Base-by-base conservation (phyloP, 1,284 basidiomycete species). In the Dichomitus squalens region DNA sequence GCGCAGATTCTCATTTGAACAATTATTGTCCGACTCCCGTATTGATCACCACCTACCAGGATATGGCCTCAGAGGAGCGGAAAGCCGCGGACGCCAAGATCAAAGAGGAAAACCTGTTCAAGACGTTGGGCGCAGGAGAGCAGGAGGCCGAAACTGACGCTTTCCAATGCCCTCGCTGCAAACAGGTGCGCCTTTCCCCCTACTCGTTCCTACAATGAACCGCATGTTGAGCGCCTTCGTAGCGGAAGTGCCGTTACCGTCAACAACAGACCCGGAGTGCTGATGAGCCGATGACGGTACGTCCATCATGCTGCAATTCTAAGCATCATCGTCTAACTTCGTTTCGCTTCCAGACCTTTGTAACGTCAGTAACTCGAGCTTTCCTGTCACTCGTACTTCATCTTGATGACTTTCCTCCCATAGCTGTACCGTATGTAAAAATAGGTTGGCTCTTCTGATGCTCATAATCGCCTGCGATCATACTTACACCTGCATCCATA, bases 121-220 rank as follows among this genome's bases (percentile, higher is more conserved):
- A 95, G 52, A 90, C 96, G 1, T 86, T 97, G 16, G 93, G 91
- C 3, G 96, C 96, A 0, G 93, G 84, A 14, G 92, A 96, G 63
- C 89, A 87, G 56, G 85, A 93, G 73, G 96, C 96, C 14, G 96
- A 99, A 74, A 99, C 97, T 0, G 95, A 96, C 66, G 95, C 95
- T 1, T 99, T 99, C 90, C 95, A 98, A 73, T 99, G 97, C 70
- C 82, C 86, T 18, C 85, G 93, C 66, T 99, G 96, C 85, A 93
- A 93, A 64, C 88, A 93, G 79, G 86, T 83, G 44, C 39, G 46
- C 36, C 27, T 36, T 49, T 56, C 23, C 7, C n/a, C 20, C 4
- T 9, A 27, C 7, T 14, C 43, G 18, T 52, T 38, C 16, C 36
- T 40, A 6, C 31, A 40, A 4, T 43, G 31, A 31, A 53, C 9